Base-by-base conservation (phyloP, 371 early-diverging fungal genomes). In the Circinella umbellata region DNA sequence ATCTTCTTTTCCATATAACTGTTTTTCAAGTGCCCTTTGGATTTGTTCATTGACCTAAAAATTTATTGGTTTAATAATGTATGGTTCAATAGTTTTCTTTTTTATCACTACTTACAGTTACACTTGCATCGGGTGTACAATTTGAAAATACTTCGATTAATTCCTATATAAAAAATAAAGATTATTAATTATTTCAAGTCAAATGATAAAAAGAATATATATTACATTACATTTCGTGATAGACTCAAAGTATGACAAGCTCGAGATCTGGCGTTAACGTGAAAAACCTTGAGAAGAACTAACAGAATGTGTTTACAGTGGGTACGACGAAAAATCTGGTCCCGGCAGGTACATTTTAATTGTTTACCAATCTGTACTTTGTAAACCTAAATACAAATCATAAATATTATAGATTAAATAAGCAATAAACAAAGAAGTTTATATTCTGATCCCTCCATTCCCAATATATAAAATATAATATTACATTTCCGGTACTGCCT, bases 401-500 rank as follows among this genome's bases (percentile, higher is more conserved):
- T 42, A 9, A 9, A 42, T 42, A 11, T 42, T 3, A 42, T 1
- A 6, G 3, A 37, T n/a, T n/a, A 20, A 15, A 11, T n/a, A 37
- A 55, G 27, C 7, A 46, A 27, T 27, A 37, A 49, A 15, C 17
- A 47, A 37, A 54, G 4, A n/a, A 55, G 42, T 27, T 46, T 38
- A 63, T 59, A 57, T 20, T 35, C 48, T 20, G 51, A 7, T 68
- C 36, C 9, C 18, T 60, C 48, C 15, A 3, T 42, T 36, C 48
- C 46, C 20, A 4, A 37, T 35, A 37, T 42, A 14, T 6, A 15
- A 39, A 17, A 39, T 8, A 7, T 27, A 39, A 18, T 65, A 72
- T 67, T 81, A 81, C 81, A 48, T 72, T 81, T 20, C 79, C 81
- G 35, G 74, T 69, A 55, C 79, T 81, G 17, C 81, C 81, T 15